Conservation (phyloP, 2,329 filamentous ascomycete genomes). For the Blastomyces parvus region DNA sequence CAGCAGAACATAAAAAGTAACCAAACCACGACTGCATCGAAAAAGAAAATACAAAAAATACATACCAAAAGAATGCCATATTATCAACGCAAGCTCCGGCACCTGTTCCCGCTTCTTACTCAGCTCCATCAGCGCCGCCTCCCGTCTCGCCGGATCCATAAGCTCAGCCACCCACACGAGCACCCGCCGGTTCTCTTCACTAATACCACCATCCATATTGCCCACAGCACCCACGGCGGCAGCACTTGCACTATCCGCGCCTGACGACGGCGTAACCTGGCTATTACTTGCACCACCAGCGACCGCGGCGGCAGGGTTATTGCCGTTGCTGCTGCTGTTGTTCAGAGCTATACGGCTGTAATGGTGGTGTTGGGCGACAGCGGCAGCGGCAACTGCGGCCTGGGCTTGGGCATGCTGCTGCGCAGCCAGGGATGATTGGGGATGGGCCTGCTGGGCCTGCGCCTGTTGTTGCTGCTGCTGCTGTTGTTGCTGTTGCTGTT, state of each 20-base stretch:
- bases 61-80: slow-evolving; percentile 97
- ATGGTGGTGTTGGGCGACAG: slow-evolving; percentile 43
- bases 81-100: slow-evolving; percentile 84
- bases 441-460: slow-evolving; percentile 29
- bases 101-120: slow-evolving; percentile 99
- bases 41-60: slow-evolving; percentile 14
- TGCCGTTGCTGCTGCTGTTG: slow-evolving; percentile 47
- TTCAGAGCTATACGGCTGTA: slow-evolving; percentile 64
- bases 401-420: slow-evolving; percentile 41
- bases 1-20: background rate
- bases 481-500: slow-evolving; percentile 35
- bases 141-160: slow-evolving; percentile 74
- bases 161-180: slow-evolving; percentile 87
- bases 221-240: slow-evolving; percentile 18
- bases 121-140: slow-evolving; percentile 84
- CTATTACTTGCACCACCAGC: slow-evolving; percentile 38
- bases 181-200: slow-evolving; percentile 87
- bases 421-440: slow-evolving; percentile 23
- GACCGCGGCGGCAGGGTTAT: slow-evolving; percentile 16
- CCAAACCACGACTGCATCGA: too few relatives aligned
- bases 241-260: background rate
- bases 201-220: slow-evolving; percentile 57
- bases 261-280: slow-evolving; percentile 1
- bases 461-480: slow-evolving; percentile 23
- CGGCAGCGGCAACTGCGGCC: slow-evolving; percentile 33